phyloP scores from a whole-genome alignment of 169 alveolate genomes.

The Eimeria brunetti region DNA sequence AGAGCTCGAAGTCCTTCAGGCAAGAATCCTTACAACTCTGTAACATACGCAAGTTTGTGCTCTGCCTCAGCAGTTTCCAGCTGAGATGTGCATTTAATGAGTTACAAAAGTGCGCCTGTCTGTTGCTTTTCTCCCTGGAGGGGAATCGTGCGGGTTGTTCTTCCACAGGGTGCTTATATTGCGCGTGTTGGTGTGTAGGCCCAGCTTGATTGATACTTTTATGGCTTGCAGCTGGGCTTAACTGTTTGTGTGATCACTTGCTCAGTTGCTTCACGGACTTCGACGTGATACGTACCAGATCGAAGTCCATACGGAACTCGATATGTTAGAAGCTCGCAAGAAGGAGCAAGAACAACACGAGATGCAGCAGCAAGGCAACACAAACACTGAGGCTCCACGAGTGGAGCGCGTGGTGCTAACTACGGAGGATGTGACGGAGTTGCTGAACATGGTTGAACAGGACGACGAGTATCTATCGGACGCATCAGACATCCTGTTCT shows the following conservation, averaged over 20 bases:
- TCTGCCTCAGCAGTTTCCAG: background rate
- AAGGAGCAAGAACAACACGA: slow-evolving; percentile 33
- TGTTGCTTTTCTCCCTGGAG: background rate
- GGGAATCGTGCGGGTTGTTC: background rate
- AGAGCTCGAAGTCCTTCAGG: slow-evolving; percentile 84
- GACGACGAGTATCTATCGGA: slow-evolving; percentile 64
- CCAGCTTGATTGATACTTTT: background rate
- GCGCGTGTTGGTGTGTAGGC: background rate
- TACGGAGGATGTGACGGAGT: slow-evolving; percentile 38
- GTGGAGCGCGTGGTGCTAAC: slow-evolving; percentile 55
- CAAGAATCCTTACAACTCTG: background rate
- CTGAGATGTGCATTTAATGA: background rate
- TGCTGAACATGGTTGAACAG: slow-evolving; percentile 21
- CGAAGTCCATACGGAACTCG: slow-evolving; percentile 70
- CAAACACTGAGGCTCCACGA: background rate
- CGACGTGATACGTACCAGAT: slow-evolving; percentile 73
- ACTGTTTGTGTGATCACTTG: background rate
- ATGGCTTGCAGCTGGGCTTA: background rate
- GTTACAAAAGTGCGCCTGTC: background rate
- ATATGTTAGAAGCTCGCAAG: slow-evolving; percentile 55
- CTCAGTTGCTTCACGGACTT: slow-evolving; percentile 60
- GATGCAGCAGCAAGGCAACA: slow-evolving; percentile 32
- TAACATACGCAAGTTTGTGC: background rate
- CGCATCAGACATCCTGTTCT: slow-evolving; percentile 60
- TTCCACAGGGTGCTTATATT: background rate